Evolutionary conservation across 2,329 filamentous ascomycete genomes (phyloP).

Genomic region (Stachybotrys echinatus): DNA sequence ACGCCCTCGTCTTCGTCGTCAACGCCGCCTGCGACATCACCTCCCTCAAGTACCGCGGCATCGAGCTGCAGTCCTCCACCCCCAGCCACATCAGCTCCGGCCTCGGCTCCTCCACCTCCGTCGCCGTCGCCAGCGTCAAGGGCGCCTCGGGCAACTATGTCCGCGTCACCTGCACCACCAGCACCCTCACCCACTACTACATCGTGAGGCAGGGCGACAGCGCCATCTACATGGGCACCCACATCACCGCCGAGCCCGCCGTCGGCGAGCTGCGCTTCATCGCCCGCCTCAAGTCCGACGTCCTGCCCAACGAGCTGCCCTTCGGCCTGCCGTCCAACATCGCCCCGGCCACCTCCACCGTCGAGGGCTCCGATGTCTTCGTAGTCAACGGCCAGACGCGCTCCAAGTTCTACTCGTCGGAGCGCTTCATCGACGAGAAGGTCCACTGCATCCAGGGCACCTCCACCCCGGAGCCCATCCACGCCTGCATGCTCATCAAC

Average conservation of each 20-base stretch:
- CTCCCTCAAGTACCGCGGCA: conserved; percentile 54
- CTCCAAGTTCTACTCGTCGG: conserved; percentile 65
- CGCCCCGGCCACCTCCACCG: conserved; percentile 37
- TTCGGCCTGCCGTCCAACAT: conserved; percentile 53
- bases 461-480: conserved; percentile 29
- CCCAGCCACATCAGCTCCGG: conserved; percentile 35
- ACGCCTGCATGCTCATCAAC: conserved; percentile 57
- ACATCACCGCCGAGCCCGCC: conserved; percentile 51
- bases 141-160: conserved; percentile 35
- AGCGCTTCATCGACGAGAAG: conserved; percentile 65
- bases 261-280: conserved; percentile 62
- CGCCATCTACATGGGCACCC: conserved; percentile 56
- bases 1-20: conserved; percentile 46
- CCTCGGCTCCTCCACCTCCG: conserved; percentile 48
- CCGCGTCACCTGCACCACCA: conserved; percentile 56
- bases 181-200: conserved; percentile 59
- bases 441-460: conserved; percentile 55
- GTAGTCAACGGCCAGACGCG: conserved; percentile 57
- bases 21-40: conserved; percentile 55
- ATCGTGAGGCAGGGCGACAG: conserved; percentile 56
- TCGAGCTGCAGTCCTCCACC: conserved; percentile 50
- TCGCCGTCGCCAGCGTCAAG: conserved; percentile 22
- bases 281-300: conserved; percentile 47
- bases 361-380: conserved; percentile 58
- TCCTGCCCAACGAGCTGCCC: conserved; percentile 47